Evolutionary conservation across 2,329 filamentous ascomycete genomes (phyloP), one percentile per base, ranked within the genome.

Genomic region (Monosporascus sp.): DNA sequence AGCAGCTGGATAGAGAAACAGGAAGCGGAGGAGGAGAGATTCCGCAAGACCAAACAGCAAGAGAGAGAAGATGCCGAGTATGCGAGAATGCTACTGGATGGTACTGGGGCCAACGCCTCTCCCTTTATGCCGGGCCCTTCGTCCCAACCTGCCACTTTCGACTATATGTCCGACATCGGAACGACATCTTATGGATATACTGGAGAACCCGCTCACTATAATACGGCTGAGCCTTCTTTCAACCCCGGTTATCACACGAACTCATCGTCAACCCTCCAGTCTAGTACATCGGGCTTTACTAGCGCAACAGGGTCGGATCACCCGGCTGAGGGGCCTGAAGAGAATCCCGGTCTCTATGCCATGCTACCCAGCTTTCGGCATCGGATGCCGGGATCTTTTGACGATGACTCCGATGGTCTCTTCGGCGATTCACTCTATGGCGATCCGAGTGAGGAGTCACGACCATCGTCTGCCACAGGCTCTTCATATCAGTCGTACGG

Each of bases 21-120:
- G 28, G 70, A 68, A 56, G 66, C 71, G 38, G 70, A 72, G 61
- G 68, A 72, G 51, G 61, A 72, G 37, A 59, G 75, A 44, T 58
- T 66, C 9, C 58, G 72, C 50, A 72, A 74, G 26, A 66, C 68
- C 50, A 69, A 68, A 40, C 60, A 67, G 51, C 69, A 67, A 38
- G 66, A 67, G 35, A 70, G 68, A 48, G 58, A 65, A 15, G 72
- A 72, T 58, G 58, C 61, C 51, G 50, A 51, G 14, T 43, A 59
- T 6, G 58, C 65, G 56, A 44, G 52, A 54, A 31, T 46, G 17
- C 49, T 72, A 31, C 54, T 63, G 18, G 40, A 49, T 22, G 38
- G 45, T 20, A 37, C 45, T 22, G 22, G 24, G n/a, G 49, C 54
- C 55, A 48, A 51, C 56, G 38, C 37, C 52, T 15, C 46, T 17